These are phyloP conservation scores for Spiraea crenata DNA, from an alignment of 331 rosid species.

Conservation along the genomic window DNA sequence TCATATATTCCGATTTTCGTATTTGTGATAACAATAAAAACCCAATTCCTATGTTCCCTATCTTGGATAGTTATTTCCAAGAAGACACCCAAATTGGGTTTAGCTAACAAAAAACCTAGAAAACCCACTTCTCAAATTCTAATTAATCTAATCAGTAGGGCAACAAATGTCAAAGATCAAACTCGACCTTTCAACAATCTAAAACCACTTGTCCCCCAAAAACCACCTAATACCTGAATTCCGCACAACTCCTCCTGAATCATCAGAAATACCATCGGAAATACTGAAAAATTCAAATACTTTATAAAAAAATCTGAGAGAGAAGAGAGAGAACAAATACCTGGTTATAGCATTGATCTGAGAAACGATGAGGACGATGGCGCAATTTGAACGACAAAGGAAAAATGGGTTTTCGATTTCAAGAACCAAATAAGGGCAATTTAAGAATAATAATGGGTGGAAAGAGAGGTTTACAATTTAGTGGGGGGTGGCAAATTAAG, in stretches of 20 bases:
- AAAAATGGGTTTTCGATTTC: slow-evolving; percentile 1
- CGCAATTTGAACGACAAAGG: slow-evolving; percentile 21
- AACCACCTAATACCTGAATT: slow-evolving; percentile 22
- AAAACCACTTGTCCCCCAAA: slow-evolving; percentile 13
- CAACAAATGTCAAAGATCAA: slow-evolving; percentile 18
- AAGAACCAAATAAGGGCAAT: neutral
- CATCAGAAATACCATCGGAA: no score
- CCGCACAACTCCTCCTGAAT: neutral
- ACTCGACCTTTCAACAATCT: slow-evolving; percentile 6
- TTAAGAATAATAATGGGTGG: no score
- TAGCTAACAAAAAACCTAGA: neutral
- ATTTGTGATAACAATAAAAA: neutral
- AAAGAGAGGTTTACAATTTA: no score
- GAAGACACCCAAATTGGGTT: neutral
- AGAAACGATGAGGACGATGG: slow-evolving; percentile 25
- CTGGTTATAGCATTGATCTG: slow-evolving; percentile 37
- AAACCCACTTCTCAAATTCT: slow-evolving; percentile 6
- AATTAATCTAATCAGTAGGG: neutral
- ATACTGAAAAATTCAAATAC: no score
- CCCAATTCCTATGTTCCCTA: neutral
- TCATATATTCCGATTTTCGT: neutral
- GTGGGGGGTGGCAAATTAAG: no score
- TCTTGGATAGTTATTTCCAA: neutral
- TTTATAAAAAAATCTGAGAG: no score
- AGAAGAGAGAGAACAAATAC: neutral